These are phyloP conservation scores for Talaromyces atroroseus DNA, from an alignment of 2,329 filamentous ascomycete genomes.

Conservation along the genomic window DNA sequence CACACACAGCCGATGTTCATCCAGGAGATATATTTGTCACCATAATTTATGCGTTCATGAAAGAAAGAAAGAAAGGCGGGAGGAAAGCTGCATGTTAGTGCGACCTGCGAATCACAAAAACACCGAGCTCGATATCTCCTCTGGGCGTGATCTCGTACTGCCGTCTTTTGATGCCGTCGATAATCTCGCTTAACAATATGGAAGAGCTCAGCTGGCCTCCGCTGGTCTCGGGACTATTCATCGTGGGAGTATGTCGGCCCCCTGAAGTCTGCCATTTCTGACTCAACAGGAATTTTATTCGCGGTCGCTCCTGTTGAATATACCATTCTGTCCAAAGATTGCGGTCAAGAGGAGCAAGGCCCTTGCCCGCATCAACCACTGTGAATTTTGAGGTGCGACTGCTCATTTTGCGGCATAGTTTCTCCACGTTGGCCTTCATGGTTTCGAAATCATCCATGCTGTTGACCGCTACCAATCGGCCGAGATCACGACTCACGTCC, in stretches of 20 bases:
- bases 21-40: neutral
- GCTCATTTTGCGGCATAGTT: constrained; percentile 34
- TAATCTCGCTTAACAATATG: constrained; percentile 54
- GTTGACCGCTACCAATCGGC: constrained; percentile 49
- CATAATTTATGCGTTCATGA: neutral
- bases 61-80: neutral
- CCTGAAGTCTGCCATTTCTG: constrained; percentile 35
- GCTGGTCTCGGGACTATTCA: constrained; percentile 22
- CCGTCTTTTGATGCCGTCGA: constrained; percentile 52
- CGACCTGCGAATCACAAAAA: constrained; percentile 46
- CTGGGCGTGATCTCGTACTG: constrained; percentile 42
- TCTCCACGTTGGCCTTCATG: constrained; percentile 39
- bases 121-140: constrained; percentile 42
- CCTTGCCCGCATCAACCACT: constrained; percentile 47
- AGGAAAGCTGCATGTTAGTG: constrained; percentile 18
- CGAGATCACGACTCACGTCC: constrained; percentile 51
- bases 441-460: constrained; percentile 52
- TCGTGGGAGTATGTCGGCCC: constrained; percentile 26
- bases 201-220: constrained; percentile 43
- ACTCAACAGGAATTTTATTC: constrained; percentile 49
- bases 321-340: constrained; percentile 60
- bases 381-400: constrained; percentile 35
- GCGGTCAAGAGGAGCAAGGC: constrained; percentile 48
- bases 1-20: neutral
- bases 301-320: constrained; percentile 58